A percentile compares a stretch with the other conserved stretches of the same genome.
These are phyloP conservation scores for Aquilaria agallochum DNA, from an alignment of 441 rosid genomes.

Conservation along the genomic window DNA sequence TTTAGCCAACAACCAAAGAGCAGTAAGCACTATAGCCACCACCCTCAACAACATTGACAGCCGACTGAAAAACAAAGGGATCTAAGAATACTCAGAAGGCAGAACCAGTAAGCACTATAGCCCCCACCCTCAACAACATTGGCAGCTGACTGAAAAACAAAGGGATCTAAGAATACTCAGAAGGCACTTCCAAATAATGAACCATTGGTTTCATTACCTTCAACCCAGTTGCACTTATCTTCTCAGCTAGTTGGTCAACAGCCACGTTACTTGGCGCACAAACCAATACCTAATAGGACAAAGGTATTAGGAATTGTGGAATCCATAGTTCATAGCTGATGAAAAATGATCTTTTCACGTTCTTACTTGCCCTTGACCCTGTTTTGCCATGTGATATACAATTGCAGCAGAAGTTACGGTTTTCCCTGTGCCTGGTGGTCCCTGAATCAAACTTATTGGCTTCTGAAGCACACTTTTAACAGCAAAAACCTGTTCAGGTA, in stretches of 20 bases:
- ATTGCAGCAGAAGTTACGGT: constrained; percentile 99
- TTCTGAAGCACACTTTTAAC: constrained; percentile 98
- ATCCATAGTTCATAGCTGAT: constrained; percentile 8
- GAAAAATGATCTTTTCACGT: constrained; percentile 5
- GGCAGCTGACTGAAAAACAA: background rate
- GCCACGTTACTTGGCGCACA: constrained; percentile 99
- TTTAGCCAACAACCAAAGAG: no score
- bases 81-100: background rate
- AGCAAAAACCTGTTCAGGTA: constrained; percentile 69
- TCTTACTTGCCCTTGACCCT: constrained; percentile 96
- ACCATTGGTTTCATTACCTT: constrained; percentile 50
- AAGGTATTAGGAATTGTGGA: constrained; percentile 14
- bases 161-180: no score
- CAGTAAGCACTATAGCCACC: no score
- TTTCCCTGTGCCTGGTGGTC: constrained; percentile 99
- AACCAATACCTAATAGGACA: constrained; percentile 70
- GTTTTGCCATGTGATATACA: constrained; percentile 99
- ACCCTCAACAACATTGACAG: background rate
- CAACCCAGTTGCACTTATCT: constrained; percentile 96
- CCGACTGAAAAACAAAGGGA: no score
- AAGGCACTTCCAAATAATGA: constrained; percentile 1
- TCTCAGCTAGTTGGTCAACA: constrained; percentile 99
- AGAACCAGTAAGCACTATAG: background rate
- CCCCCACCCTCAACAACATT: background rate
- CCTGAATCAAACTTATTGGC: constrained; percentile 98